Evolutionary conservation across 139 green algal genomes (phyloP).

Genomic region (Micractinium sp.): DNA sequence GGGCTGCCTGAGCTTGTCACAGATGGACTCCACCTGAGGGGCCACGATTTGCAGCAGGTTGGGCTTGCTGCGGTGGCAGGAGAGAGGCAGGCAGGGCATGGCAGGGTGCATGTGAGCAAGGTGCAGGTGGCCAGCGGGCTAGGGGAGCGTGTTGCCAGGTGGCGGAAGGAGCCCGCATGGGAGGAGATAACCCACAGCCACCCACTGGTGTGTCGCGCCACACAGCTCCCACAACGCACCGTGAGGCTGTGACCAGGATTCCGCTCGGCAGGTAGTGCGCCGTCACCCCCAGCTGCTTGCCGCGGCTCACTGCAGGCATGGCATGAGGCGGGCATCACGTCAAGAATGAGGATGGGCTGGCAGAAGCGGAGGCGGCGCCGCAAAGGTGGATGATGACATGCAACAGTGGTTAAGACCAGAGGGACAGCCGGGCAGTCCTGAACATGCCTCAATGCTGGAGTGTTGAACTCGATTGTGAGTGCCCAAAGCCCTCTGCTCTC

Average conservation of each 20-base stretch:
- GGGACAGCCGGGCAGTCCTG: too few species aligned
- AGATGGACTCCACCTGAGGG: slow-evolving; percentile 10
- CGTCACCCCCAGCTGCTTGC: slow-evolving; percentile 21
- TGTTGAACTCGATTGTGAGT: too few species aligned
- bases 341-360: neutral
- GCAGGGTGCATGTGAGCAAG: too few species aligned
- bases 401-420: too few species aligned
- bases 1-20: neutral
- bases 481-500: too few species aligned
- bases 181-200: too few species aligned
- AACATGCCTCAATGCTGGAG: too few species aligned
- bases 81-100: neutral
- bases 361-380: neutral
- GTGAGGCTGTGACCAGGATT: neutral
- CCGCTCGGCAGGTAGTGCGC: slow-evolving; percentile 13
- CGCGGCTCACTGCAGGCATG: slow-evolving; percentile 9
- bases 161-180: too few species aligned
- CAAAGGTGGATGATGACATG: neutral
- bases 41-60: slow-evolving; percentile 7
- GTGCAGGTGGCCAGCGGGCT: too few species aligned
- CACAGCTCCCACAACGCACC: neutral
- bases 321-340: neutral
- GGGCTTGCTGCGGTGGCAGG: slow-evolving; percentile 12
- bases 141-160: too few species aligned
- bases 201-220: too few species aligned